These are phyloP conservation scores for Cicer chorassanicum DNA, from an alignment of 306 rosid genomes.

Conservation along the genomic window DNA sequence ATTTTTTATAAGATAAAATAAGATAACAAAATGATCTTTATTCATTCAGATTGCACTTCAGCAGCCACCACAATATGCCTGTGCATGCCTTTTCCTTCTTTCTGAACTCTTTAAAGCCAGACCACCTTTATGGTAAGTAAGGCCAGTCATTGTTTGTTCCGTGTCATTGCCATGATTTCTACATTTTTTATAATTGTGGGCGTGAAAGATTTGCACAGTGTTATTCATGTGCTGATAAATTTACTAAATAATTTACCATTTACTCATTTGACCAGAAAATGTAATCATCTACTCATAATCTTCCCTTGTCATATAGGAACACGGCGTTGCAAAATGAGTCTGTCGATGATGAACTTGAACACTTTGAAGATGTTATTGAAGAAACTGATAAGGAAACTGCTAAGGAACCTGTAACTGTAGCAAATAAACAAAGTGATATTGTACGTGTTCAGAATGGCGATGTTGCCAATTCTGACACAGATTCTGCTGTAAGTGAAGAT, in stretches of 20 bases:
- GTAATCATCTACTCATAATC: constrained; percentile 2
- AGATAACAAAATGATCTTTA: constrained; percentile 18
- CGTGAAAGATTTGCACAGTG: not conserved
- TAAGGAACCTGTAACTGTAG: constrained; percentile 50
- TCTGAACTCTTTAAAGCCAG: constrained; percentile 95
- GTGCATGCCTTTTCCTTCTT: constrained; percentile 92
- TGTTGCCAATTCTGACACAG: constrained; percentile 52
- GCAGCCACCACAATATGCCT: constrained; percentile 95
- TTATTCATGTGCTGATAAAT: constrained; percentile 18
- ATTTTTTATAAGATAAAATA: not conserved
- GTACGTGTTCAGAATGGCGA: constrained; percentile 42
- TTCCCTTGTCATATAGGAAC: constrained; percentile 62
- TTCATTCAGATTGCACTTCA: constrained; percentile 83
- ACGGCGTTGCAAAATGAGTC: constrained; percentile 76
- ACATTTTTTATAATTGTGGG: not conserved
- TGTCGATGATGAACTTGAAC: constrained; percentile 85
- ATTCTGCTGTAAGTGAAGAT: constrained; percentile 67
- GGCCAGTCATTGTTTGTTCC: constrained; percentile 1
- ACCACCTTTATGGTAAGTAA: constrained; percentile 85
- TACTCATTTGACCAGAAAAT: not conserved
- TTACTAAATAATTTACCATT: not conserved
- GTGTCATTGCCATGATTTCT: not conserved
- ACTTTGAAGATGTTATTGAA: constrained; percentile 84
- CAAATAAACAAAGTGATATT: constrained; percentile 45
- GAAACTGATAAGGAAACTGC: constrained; percentile 58